phyloP scores from a whole-genome alignment of 495 filamentous ascomycete genomes.

The Neurospora sp. region DNA sequence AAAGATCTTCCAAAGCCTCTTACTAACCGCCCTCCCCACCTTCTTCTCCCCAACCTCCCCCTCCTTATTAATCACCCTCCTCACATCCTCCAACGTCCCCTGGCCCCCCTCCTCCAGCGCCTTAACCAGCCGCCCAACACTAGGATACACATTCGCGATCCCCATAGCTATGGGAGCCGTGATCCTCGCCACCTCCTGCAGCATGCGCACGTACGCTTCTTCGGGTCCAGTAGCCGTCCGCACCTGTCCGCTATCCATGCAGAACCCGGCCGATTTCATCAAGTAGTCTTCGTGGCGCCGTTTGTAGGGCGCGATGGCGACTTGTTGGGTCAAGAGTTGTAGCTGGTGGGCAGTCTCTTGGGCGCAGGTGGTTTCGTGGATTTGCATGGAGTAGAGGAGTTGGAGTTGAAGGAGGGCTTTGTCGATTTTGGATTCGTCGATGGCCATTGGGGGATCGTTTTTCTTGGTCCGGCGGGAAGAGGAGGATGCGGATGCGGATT shows the following conservation, averaged over 20 bases:
- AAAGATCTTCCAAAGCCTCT: slow-evolving; percentile 64
- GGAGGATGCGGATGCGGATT: slow-evolving; percentile 2
- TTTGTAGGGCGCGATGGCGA: slow-evolving; percentile 67
- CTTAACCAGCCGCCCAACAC: slow-evolving; percentile 43
- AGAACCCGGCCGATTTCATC: slow-evolving; percentile 52
- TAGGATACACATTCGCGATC: slow-evolving; percentile 52
- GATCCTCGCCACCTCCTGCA: slow-evolving; percentile 66
- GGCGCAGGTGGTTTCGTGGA: slow-evolving; percentile 57
- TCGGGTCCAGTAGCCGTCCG: slow-evolving; percentile 54
- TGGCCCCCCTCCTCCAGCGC: slow-evolving; percentile 53
- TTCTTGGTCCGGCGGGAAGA: slow-evolving; percentile 26
- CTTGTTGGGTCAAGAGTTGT: slow-evolving; percentile 68
- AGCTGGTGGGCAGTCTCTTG: slow-evolving; percentile 71
- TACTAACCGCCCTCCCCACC: slow-evolving; percentile 62
- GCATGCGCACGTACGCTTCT: slow-evolving; percentile 69
- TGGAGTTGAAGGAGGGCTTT: slow-evolving; percentile 65
- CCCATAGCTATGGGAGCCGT: slow-evolving; percentile 67
- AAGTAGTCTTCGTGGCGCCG: slow-evolving; percentile 29
- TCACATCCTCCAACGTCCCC: slow-evolving; percentile 47
- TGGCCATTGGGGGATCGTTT: slow-evolving; percentile 33
- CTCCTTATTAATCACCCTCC: slow-evolving; percentile 58
- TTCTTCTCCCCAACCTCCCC: slow-evolving; percentile 54
- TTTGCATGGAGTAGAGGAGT: slow-evolving; percentile 53
- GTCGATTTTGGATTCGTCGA: slow-evolving; percentile 66
- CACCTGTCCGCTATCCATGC: slow-evolving; percentile 77